These are phyloP conservation scores for Gossypium gossypioides DNA, from an alignment of 441 rosid genomes.

Conservation along the genomic window DNA sequence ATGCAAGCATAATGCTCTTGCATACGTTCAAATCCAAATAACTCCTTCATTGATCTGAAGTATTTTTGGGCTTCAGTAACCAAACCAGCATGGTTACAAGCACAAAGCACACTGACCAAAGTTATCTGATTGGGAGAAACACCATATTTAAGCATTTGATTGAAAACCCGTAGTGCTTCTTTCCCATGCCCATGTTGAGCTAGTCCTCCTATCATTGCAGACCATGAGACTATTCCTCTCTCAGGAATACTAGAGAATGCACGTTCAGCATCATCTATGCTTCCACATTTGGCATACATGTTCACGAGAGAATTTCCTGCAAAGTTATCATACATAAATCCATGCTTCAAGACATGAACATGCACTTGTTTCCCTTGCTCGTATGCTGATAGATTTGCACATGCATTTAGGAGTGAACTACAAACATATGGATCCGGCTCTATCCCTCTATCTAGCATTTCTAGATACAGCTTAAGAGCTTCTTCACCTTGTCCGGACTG, in stretches of 20 bases:
- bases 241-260: conserved; percentile 40
- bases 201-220: conserved; percentile 61
- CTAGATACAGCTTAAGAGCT: conserved; percentile 47
- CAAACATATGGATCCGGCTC: conserved; percentile 55
- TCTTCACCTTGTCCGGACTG: conserved; percentile 64
- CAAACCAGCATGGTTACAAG: conserved; percentile 66
- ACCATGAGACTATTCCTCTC: conserved; percentile 62
- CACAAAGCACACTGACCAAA: conserved; percentile 50
- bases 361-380: conserved; percentile 70
- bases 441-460: conserved; percentile 35
- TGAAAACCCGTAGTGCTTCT: conserved; percentile 41
- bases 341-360: conserved; percentile 48
- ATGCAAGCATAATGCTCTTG: conserved; percentile 70
- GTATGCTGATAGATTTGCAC: conserved; percentile 59
- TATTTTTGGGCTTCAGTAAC: conserved; percentile 40
- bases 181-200: conserved; percentile 68
- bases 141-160: conserved; percentile 43
- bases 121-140: conserved; percentile 54
- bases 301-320: conserved; percentile 64
- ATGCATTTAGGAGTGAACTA: conserved; percentile 57
- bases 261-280: conserved; percentile 47
- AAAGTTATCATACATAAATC: conserved; percentile 46
- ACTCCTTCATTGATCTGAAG: conserved; percentile 41
- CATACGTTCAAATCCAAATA: conserved; percentile 37
- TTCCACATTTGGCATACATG: conserved; percentile 67